Evolutionary conservation across 495 filamentous ascomycete species (phyloP).

Genomic region (Darksidea phi): DNA sequence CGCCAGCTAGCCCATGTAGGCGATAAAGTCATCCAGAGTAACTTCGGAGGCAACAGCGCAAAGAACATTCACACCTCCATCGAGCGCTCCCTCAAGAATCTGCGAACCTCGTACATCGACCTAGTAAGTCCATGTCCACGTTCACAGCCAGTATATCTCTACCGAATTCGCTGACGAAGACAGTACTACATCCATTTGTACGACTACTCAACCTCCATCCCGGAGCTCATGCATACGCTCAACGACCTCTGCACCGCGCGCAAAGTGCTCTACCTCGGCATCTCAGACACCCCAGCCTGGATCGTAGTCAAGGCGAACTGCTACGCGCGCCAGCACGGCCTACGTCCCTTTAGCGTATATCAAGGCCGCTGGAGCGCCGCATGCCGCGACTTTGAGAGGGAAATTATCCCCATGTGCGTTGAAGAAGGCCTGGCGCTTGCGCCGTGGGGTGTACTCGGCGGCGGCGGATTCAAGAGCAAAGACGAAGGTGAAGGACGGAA

Average conservation of each 20-base stretch:
- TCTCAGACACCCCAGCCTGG: constrained; percentile 64
- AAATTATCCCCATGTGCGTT: constrained; percentile 37
- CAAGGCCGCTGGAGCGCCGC: constrained; percentile 35
- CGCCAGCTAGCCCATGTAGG: constrained; percentile 35
- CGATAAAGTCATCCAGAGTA: constrained; percentile 54
- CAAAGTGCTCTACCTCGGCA: constrained; percentile 65
- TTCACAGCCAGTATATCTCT: too few relatives aligned
- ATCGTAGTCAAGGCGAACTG: constrained; percentile 59
- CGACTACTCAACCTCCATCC: constrained; percentile 53
- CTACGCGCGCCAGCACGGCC: constrained; percentile 55
- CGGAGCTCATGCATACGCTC: constrained; percentile 61
- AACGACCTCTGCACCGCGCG: constrained; percentile 57
- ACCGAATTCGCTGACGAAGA: constrained; percentile 14
- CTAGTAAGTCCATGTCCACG: constrained; percentile 21
- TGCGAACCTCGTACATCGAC: constrained; percentile 67
- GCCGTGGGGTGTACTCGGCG: constrained; percentile 36
- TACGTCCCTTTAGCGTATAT: constrained; percentile 35
- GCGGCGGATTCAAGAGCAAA: constrained; percentile 29
- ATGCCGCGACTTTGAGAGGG: constrained; percentile 37
- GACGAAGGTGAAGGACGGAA: constrained; percentile 48
- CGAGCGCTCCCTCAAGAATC: constrained; percentile 55
- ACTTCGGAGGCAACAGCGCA: constrained; percentile 56
- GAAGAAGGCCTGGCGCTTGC: constrained; percentile 35
- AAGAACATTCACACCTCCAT: constrained; percentile 59
- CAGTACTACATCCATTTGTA: constrained; percentile 37